Evolutionary conservation across 73 alveolate genomes (phyloP), one percentile per base, ranked within the genome.

Genomic region (Paramecium pentaurelia): DNA sequence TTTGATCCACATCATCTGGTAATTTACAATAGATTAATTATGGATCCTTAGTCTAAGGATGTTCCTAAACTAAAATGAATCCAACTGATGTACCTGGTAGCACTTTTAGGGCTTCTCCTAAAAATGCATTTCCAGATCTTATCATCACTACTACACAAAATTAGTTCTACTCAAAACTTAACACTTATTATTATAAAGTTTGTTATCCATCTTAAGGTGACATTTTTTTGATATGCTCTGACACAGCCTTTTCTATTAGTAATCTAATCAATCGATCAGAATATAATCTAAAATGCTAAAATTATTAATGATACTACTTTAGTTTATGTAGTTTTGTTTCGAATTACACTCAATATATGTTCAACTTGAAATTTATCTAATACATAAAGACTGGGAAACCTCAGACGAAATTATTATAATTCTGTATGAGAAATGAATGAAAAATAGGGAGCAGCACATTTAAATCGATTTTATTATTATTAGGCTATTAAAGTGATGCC

Each of bases 31-130:
- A 80, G 7, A 80, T 49, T 36, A 80, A 27, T n/a, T 80, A 47
- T n/a, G 71, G 47, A 25, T 80, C 91, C 10, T 47, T 47, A 4
- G 71, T 80, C 16, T 80, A 14, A 4, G 36, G 45, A 45, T 80
- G 34, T 32, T 80, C 47, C 12, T 40, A 32, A 7, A 80, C 91
- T 18, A 80, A 18, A 25, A 80, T 45, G 22, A 27, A 47, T 18
- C 91, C 91, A 20, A 80, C 47, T 25, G 77, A 44, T n/a, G 91
- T 42, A 9, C 91, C 91, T 14, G 91, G 91, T 18, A 80, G 73
- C 14, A 80, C 51, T 47, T 80, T 80, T 9, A 80, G 28, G 22
- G 77, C 91, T 12, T 80, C 91, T 12, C 75, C 36, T 3, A 80
- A 44, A 25, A 45, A 80, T 49, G 91, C 91, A 42, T 22, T 42